Base-by-base conservation (phyloP, 257 asterid genomes). In the Fraxinus excelsior region DNA sequence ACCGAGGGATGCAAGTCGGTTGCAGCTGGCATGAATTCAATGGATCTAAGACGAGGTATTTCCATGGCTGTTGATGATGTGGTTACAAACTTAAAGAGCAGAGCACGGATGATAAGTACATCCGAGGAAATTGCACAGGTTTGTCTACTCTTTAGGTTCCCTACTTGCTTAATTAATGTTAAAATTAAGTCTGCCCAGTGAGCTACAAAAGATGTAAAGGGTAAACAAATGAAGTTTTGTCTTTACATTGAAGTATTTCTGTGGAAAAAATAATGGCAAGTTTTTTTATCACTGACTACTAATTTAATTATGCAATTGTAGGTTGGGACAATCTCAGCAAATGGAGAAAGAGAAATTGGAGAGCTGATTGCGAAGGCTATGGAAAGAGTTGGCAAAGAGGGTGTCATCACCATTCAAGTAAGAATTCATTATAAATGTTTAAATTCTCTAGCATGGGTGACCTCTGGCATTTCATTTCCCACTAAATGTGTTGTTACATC, bases 121-220 rank as follows among this genome's bases (percentile, higher is more conserved):
- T 93, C 99, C 0, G 98, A 95, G 85, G 99, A 95, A 85, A 93
- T 95, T 69, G 97, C 98, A 5, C 99, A 95, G 99, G 99, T 95
- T 84, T 74, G 84, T 82, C 74, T 60, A 19, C 68, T 74, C 14
- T 60, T 60, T 7, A 60, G 2, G 66, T 60, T 12, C 11, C 25
- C 11, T 28, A 8, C 14, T 60, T 60, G 9, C 11, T 13, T 60
- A 21, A 60, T 0, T 7, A 4, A 28, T 60, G 67, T 3, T n/a
- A 53, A 12, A 53, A 53, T 6, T 18, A 1, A 19, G 64, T n/a
- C 23, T 5, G 0, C 64, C 23, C 25, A 53, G 3, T 53, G 23
- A 53, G 64, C 64, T 53, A 1, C 26, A 19, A n/a, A 18, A 19
- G 64, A 53, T 53, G 64, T 18, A 53, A 53, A 53, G 64, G 64